Evolutionary conservation across 2,329 filamentous ascomycete species (phyloP), one percentile per base, ranked within the genome.

Genomic region (Fusarium sp.): DNA sequence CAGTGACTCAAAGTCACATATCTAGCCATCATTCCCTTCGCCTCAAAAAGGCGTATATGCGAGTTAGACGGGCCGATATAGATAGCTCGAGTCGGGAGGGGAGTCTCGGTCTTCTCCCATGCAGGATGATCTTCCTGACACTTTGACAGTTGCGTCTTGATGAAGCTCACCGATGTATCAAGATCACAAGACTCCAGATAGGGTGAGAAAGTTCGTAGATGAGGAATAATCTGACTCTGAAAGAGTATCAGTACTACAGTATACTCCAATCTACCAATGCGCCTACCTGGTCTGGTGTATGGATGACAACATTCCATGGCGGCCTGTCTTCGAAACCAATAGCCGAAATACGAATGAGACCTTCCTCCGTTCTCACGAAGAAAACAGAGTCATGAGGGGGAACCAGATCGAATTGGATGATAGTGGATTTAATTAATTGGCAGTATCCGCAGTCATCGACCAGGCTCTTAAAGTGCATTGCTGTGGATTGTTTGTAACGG

Each of bases 41-140:
- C 0, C 18, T n/a, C 34, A 6, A 38, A 0, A 7, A 38, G 34
- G 0, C 34, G 18, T 0, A 38, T 12, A 4, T 4, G 0, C 9
- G 18, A 11, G 18, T n/a, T n/a, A 0, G 34, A 4, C 6, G 18
- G 0, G 0, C 34, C 34, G 0, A 38, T 38, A 0, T n/a, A n/a
- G 6, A 38, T 12, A 7, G 2, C 10, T 12, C 34, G 34, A 38
- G 34, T n/a, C 0, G 34, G 34, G 2, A 38, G 34, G 6, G 1
- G 34, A n/a, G 34, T n/a, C 1, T 38, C 3, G 3, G 0, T 7
- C 1, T 2, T n/a, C 0, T 11, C 10, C 34, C 34, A n/a, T 12
- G 3, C 18, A 0, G 34, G 10, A 12, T 38, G 34, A 1, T n/a
- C 3, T 38, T n/a, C 34, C 10, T n/a, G 34, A 3, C 34, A 38